A percentile compares a stretch with the other conserved stretches of the same genome.
phyloP scores from a whole-genome alignment of 2,329 filamentous ascomycete genomes.

The Neurospora sp. region DNA sequence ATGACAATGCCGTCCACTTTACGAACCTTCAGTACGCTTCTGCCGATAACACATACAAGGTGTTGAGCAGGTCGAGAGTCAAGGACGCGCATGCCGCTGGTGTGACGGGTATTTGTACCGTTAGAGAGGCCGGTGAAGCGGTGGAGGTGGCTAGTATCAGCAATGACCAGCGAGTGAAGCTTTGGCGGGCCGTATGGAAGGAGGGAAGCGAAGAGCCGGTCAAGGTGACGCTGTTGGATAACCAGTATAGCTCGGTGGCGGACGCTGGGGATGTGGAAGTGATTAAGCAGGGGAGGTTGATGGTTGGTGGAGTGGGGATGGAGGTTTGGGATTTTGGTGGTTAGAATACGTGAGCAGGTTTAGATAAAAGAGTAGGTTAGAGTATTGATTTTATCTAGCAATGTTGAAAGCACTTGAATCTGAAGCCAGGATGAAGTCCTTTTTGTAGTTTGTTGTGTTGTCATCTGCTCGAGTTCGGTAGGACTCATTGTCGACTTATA shows the following conservation, averaged over 20 bases:
- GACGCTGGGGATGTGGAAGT: conserved; percentile 45
- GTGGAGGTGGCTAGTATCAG: conserved; percentile 35
- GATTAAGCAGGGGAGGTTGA: conserved; percentile 22
- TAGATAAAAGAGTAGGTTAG: neutral
- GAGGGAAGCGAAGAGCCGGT: conserved; percentile 1
- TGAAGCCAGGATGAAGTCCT: neutral
- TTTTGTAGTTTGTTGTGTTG: neutral
- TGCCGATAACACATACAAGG: conserved; percentile 4
- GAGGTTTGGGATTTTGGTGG: conserved; percentile 29
- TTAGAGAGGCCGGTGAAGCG: conserved; percentile 15
- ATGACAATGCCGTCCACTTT: conserved; percentile 72
- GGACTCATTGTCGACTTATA: neutral
- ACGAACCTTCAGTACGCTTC: conserved; percentile 29
- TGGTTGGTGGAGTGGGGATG: conserved; percentile 37
- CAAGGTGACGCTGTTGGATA: conserved; percentile 32
- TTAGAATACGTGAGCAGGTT: neutral
- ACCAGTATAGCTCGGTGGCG: conserved; percentile 48
- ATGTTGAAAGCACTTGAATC: neutral
- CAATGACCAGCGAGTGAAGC: conserved; percentile 52
- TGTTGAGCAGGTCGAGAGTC: conserved; percentile 25
- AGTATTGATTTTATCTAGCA: neutral
- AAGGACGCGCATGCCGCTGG: conserved; percentile 60
- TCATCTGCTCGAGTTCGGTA: neutral
- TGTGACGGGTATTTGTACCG: conserved; percentile 46
- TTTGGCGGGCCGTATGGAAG: conserved; percentile 32